Percentiles rank a stretch among this genome's conserved stretches.
Conservation (phyloP, 768 basidiomycete genomes). For the Hydnum rufescens region DNA sequence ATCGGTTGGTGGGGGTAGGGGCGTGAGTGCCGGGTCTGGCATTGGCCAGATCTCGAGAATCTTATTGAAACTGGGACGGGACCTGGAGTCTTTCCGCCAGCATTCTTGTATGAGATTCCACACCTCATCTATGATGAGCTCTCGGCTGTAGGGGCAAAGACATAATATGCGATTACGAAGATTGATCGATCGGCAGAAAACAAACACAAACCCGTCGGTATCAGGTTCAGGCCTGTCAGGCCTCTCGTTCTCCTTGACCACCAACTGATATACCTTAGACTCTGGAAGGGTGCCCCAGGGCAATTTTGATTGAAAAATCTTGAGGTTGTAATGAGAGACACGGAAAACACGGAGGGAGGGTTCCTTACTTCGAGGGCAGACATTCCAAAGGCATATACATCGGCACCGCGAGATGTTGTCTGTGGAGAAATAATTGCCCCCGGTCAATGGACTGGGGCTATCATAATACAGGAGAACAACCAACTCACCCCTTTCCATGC, state of each 20-base stretch:
- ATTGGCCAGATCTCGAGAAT: background rate
- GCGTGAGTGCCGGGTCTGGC: background rate
- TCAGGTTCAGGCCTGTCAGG: constrained; percentile 6
- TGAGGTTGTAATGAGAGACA: background rate
- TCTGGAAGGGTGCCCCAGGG: constrained; percentile 8
- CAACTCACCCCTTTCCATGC: constrained; percentile 9
- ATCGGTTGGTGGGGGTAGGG: background rate
- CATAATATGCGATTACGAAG: too few species aligned
- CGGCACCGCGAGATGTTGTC: background rate
- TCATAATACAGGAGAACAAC: background rate
- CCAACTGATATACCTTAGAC: constrained; percentile 5
- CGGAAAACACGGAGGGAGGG: background rate
- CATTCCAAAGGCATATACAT: background rate
- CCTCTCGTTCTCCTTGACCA: constrained; percentile 6
- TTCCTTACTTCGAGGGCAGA: background rate
- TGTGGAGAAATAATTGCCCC: background rate
- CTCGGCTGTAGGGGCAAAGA: background rate
- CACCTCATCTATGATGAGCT: background rate
- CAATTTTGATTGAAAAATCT: constrained; percentile 1
- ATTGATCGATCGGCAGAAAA: too few species aligned
- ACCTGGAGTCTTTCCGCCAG: background rate
- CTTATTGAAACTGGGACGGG: constrained; percentile 3
- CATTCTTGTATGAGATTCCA: constrained; percentile 1
- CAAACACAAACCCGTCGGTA: too few species aligned
- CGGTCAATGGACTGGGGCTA: background rate